Evolutionary conservation across 345 rosid species (phyloP), one percentile per base, ranked within the genome.

Genomic region (Ceriops decandra): DNA sequence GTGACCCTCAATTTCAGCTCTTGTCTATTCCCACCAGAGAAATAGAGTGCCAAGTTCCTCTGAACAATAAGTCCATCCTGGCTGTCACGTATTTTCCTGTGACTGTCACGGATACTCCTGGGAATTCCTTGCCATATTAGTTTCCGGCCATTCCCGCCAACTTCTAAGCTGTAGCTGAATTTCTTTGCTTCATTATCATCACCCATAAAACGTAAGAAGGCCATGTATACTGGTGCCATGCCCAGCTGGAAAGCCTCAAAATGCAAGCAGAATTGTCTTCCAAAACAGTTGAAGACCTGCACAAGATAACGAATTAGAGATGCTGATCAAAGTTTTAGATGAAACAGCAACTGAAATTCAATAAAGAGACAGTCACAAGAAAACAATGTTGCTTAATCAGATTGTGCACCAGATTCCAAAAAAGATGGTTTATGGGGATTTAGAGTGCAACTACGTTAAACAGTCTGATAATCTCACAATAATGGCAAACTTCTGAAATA

Each of bases 171-270:
- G 79, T 93, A 90, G 81, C 90, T 82, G 66, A 87, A 92, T 62
- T 85, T 83, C 83, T 82, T 86, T 6, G 93, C 97, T 76, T 90
- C 97, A 5, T 83, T 81, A 57, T 92, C 98, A 35, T 90, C 97
- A 7, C 98, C 97, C 95, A 92, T 92, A 63, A 92, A 92, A 36
- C 93, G 80, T 64, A 92, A 62, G 72, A 92, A 90, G 42, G 98
- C 93, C 89, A 92, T 92, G 78, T 90, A 92, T 13, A 90, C 93
- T 6, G 90, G 95, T 35, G 90, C 84, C 81, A 75, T 76, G 59
- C 93, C 97, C 3, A 90, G 78, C 81, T 87, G 92, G 78, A 93
- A 90, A 9, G 95, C 98, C 84, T 93, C 97, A 56, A 93, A 93
- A 79, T 93, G 97, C 60, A 93, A 84, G 76, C 97, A 93, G 82